Evolutionary conservation across 169 alveolate species (phyloP).

Genomic region (Babesia sp.): DNA sequence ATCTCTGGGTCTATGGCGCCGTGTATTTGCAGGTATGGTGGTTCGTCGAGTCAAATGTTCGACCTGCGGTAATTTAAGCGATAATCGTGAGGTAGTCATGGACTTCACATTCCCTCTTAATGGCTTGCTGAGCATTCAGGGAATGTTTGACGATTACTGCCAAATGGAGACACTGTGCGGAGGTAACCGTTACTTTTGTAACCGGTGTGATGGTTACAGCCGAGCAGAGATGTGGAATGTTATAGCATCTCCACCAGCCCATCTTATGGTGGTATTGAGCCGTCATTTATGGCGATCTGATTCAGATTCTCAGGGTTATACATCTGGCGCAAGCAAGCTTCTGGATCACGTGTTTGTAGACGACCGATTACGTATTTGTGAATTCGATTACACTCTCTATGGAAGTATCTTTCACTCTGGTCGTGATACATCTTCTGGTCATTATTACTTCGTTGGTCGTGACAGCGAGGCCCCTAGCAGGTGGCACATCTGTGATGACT

Average conservation of each 20-base stretch:
- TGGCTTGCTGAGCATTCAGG: slow-evolving; percentile 67
- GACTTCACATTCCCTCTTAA: slow-evolving; percentile 74
- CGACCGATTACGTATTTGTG: slow-evolving; percentile 58
- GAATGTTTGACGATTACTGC: slow-evolving; percentile 70
- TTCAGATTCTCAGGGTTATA: not conserved
- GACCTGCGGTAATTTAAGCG: slow-evolving; percentile 66
- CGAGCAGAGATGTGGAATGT: slow-evolving; percentile 80
- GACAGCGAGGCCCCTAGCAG: slow-evolving; percentile 66
- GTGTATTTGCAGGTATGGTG: slow-evolving; percentile 78
- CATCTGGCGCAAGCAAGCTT: slow-evolving; percentile 55
- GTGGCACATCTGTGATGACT: slow-evolving; percentile 76
- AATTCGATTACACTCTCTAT: slow-evolving; percentile 74
- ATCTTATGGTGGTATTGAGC: slow-evolving; percentile 74
- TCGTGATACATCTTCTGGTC: slow-evolving; percentile 76
- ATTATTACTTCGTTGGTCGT: slow-evolving; percentile 81
- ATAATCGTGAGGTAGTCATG: slow-evolving; percentile 70
- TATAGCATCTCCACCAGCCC: slow-evolving; percentile 82
- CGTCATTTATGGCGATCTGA: slow-evolving; percentile 65
- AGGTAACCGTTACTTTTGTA: slow-evolving; percentile 75
- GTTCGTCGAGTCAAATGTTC: slow-evolving; percentile 75
- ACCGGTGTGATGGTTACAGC: slow-evolving; percentile 70
- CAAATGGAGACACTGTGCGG: slow-evolving; percentile 75
- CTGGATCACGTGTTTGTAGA: slow-evolving; percentile 68
- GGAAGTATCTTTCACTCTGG: slow-evolving; percentile 82
- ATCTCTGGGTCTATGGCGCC: slow-evolving; percentile 64